These are phyloP conservation scores for Ligustrum vulgare DNA, from an alignment of 257 asterid genomes.

Conservation along the genomic window DNA sequence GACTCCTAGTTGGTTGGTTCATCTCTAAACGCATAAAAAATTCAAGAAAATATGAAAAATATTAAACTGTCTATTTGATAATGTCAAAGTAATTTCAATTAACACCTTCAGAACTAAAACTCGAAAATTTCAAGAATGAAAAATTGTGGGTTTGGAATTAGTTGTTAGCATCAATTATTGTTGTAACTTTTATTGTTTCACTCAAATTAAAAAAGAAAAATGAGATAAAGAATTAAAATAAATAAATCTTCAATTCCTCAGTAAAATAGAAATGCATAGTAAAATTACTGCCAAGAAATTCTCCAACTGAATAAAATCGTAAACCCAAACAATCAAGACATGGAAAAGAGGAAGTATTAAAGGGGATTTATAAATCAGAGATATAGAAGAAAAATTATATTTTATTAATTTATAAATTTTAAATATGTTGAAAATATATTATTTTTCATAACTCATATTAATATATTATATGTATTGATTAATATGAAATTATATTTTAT, in stretches of 20 bases:
- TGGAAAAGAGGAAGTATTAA: not conserved
- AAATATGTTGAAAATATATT: too few species aligned
- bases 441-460: too few species aligned
- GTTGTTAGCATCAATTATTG: too few species aligned
- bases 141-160: not conserved
- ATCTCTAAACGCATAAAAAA: too few species aligned
- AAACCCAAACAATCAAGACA: slow-evolving; percentile 1
- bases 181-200: too few species aligned
- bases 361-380: not conserved
- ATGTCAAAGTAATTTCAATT: too few species aligned
- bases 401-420: too few species aligned
- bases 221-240: not conserved
- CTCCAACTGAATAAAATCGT: slow-evolving; percentile 12
- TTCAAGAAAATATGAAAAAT: too few species aligned
- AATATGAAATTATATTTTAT: too few species aligned
- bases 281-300: slow-evolving; percentile 7
- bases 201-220: not conserved
- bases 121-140: slow-evolving; percentile 11
- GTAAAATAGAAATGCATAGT: slow-evolving; percentile 13
- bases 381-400: slow-evolving; percentile 8
- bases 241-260: not conserved
- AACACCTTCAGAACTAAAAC: slow-evolving; percentile 17
- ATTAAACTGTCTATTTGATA: too few species aligned
- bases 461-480: too few species aligned
- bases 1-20: too few species aligned